Evolutionary conservation across 2,329 filamentous ascomycete species (phyloP).

Genomic region (Cryphonectria carpinicola): DNA sequence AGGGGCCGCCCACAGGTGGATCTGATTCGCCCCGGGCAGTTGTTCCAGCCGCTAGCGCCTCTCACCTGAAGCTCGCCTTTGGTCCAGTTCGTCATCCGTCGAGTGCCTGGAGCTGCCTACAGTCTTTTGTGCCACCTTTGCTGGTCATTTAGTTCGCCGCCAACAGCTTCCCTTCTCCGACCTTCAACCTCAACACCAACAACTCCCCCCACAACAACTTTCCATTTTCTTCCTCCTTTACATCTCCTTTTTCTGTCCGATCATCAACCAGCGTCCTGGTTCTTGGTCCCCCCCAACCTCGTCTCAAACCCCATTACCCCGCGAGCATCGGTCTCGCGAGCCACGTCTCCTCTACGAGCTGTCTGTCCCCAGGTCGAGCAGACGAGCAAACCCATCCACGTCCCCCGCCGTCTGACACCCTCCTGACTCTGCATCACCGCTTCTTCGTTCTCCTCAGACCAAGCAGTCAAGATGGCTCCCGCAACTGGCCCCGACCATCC

Average conservation of each 20-base stretch:
- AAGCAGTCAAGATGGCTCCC: conserved; percentile 66
- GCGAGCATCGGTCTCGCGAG: conserved; percentile 10
- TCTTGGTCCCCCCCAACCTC: conserved; percentile 11
- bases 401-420: conserved; percentile 15
- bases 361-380: conserved; percentile 15
- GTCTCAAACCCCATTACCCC: not conserved
- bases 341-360: conserved; percentile 19
- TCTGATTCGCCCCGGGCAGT: conserved; percentile 23
- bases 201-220: not conserved
- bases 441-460: conserved; percentile 23
- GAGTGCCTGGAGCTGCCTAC: conserved; percentile 24
- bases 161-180: conserved; percentile 9
- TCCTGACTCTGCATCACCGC: conserved; percentile 19
- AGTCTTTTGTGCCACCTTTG: conserved; percentile 16
- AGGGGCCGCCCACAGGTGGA: conserved; percentile 12
- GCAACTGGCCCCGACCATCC: conserved; percentile 58
- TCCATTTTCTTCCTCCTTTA: not conserved
- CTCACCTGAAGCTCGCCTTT: conserved; percentile 11
- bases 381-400: conserved; percentile 19
- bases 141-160: conserved; percentile 8
- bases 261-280: conserved; percentile 9
- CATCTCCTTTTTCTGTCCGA: not conserved
- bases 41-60: conserved; percentile 21
- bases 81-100: conserved; percentile 26
- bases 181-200: conserved; percentile 9